Percentiles rank a stretch among this genome's conserved stretches.
Evolutionary conservation across 2,329 filamentous ascomycete genomes (phyloP).

Genomic region (Hymenoscyphus repandus): DNA sequence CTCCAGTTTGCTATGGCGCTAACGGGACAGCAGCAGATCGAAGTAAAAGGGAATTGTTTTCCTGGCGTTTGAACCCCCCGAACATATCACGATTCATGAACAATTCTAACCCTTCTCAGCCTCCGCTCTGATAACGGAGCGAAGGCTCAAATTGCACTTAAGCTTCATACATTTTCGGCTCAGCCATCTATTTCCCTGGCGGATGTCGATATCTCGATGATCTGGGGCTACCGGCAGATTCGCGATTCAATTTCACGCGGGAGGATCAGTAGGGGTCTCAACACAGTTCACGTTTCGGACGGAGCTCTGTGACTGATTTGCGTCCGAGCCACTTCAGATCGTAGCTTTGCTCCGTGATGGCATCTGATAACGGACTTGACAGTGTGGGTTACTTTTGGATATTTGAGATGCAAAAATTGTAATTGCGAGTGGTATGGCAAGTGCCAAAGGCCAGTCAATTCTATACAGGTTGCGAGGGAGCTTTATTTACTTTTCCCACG

Average conservation of each 20-base stretch:
- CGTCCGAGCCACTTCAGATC: conserved; percentile 1
- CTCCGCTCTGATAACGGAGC: not conserved
- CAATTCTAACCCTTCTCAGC: not conserved
- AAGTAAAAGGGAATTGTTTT: no score
- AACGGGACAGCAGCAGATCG: not conserved
- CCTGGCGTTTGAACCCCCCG: no score
- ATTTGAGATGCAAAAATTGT: not conserved
- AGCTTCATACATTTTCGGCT: not conserved
- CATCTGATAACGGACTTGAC: not conserved
- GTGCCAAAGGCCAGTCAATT: not conserved
- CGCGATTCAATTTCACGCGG: not conserved
- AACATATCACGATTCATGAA: not conserved
- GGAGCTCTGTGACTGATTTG: not conserved
- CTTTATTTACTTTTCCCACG: not conserved
- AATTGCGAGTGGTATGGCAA: no score
- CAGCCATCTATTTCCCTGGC: not conserved
- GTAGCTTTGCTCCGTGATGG: not conserved
- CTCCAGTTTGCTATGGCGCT: not conserved
- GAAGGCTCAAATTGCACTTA: no score
- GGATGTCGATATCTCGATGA: not conserved
- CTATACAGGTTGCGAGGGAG: not conserved
- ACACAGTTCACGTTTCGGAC: conserved; percentile 4
- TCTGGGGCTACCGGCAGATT: not conserved
- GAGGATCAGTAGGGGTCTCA: not conserved
- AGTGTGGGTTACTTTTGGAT: not conserved